Evolutionary conservation across 2,329 filamentous ascomycete species (phyloP), one percentile per base, ranked within the genome.

Genomic region (Colletotrichum sp.): DNA sequence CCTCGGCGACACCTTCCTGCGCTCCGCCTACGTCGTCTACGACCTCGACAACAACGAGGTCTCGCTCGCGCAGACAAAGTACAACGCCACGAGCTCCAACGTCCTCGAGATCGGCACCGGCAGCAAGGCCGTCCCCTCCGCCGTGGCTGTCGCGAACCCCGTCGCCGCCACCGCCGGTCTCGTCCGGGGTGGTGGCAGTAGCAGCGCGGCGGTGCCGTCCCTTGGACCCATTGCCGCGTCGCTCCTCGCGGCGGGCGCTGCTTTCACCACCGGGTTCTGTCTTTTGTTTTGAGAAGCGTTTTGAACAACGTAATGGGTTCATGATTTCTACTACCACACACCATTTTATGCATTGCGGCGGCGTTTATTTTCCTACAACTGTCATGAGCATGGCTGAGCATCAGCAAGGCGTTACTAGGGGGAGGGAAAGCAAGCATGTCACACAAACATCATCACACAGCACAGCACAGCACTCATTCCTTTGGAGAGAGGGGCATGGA

Each of bases 21-120:
- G 94, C 64, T 93, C 92, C 43, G 94, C 94, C 0, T 96, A 96
- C 79, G 90, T 95, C 16, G 94, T 96, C 13, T 95, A 94, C 81
- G 93, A 95, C 81, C 86, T 95, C 26, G 90, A 88, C 32, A 94
- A 94, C 82, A 92, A 95, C 81, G 88, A 94, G 83, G 92, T 95
- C 78, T 93, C 92, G 3, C 84, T 95, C 36, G 94, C 93, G 2
- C 91, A 93, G 82, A 93, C 93, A 21, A 90, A 88, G 67, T 93
- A 92, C 83, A 91, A 94, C 80, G 85, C 88, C 6, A 89, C 89
- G 0, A 75, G 80, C 18, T 86, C 86, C 7, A 87, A 87, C 65
- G 83, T 94, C 18, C 78, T 87, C 43, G 91, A 93, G 84, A 93
- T 94, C 72, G 84, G 84, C 26, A 85, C 83, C 13, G 90, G 90